These are phyloP conservation scores for Cryphonectria carpinicola DNA, from an alignment of 2,329 filamentous ascomycete species.

Conservation along the genomic window DNA sequence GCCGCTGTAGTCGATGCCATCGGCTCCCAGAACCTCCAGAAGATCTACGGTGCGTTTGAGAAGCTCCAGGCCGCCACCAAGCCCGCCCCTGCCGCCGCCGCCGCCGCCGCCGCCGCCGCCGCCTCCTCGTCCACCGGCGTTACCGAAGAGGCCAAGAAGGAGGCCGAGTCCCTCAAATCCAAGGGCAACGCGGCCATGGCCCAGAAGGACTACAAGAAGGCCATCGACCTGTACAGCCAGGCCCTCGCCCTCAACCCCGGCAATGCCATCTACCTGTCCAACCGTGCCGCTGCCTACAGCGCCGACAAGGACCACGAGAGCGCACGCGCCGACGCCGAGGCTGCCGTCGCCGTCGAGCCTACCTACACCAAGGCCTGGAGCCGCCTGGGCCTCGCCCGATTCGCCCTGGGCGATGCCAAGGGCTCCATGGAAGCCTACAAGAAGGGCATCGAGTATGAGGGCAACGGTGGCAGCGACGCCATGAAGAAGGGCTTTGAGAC, in stretches of 20 bases:
- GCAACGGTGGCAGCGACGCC: constrained; percentile 89
- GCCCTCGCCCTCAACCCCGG: constrained; percentile 79
- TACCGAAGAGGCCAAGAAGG: constrained; percentile 67
- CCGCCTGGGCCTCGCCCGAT: constrained; percentile 85
- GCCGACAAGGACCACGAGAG: constrained; percentile 82
- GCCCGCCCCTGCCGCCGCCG: constrained; percentile 44
- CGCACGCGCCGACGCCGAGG: constrained; percentile 85
- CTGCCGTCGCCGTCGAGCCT: constrained; percentile 85
- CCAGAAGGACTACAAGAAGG: constrained; percentile 82
- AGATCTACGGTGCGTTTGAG: constrained; percentile 96
- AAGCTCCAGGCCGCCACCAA: constrained; percentile 71
- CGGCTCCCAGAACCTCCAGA: constrained; percentile 83
- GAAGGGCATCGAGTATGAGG: constrained; percentile 91
- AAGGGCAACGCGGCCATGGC: constrained; percentile 95
- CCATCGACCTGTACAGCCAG: constrained; percentile 86
- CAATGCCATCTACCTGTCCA: constrained; percentile 96
- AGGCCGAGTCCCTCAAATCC: constrained; percentile 87
- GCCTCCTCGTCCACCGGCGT: constrained; percentile 37
- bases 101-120: constrained; percentile 48
- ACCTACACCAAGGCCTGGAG: constrained; percentile 98
- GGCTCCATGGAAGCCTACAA: constrained; percentile 94
- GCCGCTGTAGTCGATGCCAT: constrained; percentile 75
- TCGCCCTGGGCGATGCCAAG: constrained; percentile 86
- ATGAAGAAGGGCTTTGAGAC: constrained; percentile 99
- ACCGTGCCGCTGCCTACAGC: constrained; percentile 92